Evolutionary conservation across 257 asterid genomes (phyloP).

Genomic region (Rhazya stricta): DNA sequence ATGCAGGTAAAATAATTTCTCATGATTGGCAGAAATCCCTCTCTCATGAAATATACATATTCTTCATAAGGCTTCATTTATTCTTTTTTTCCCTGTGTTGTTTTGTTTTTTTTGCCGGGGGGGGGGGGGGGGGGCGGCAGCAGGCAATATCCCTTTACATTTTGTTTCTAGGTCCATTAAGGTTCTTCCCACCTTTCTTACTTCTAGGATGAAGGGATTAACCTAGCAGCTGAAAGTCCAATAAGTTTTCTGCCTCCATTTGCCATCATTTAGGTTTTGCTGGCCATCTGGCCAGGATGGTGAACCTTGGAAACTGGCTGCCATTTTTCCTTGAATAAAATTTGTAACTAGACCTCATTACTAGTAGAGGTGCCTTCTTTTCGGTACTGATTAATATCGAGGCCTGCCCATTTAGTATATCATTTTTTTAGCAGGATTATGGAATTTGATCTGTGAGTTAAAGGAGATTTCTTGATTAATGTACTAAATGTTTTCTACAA

Average conservation of each 20-base stretch:
- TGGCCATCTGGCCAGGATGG: neutral
- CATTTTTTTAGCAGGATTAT: neutral
- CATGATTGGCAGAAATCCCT: neutral
- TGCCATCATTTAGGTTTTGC: neutral
- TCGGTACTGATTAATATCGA: too few relatives aligned
- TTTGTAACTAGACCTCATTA: neutral
- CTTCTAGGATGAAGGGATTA: neutral
- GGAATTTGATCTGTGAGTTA: neutral
- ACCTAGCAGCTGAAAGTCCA: neutral
- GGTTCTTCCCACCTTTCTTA: neutral
- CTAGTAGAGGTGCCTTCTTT: too few relatives aligned
- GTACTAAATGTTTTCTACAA: neutral
- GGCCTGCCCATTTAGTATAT: neutral
- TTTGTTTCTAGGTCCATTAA: neutral
- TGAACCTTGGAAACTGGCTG: neutral
- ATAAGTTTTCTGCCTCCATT: neutral
- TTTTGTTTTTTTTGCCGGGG: too few relatives aligned
- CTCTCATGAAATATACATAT: neutral
- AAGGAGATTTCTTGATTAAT: neutral
- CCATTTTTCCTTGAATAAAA: neutral
- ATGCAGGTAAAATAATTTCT: constrained; percentile 64
- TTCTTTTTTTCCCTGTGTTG: neutral
- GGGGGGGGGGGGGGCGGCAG: neutral
- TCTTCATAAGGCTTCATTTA: neutral
- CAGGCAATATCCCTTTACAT: neutral